Evolutionary conservation across 306 rosid genomes (phyloP), one percentile per base, ranked within the genome.

Genomic region (Begonia peltatifolia): DNA sequence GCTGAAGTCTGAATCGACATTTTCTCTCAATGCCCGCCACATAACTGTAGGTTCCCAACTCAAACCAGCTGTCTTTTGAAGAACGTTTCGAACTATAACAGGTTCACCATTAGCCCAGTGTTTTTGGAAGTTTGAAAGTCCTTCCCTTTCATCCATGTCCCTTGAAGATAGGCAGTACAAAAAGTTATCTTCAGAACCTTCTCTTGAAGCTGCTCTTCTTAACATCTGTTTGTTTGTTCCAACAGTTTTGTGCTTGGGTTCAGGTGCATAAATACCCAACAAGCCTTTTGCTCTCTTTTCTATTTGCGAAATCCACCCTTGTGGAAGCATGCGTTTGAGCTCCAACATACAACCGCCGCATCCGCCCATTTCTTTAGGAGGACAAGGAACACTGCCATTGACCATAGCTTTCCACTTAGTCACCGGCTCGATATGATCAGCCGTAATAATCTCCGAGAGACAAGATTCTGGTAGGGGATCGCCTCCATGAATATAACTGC

Each of bases 41-140:
- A 87, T 78, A 50, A 87, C 96, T 89, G 74, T 83, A 42, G 96
- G 96, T 68, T 87, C 82, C 96, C 96, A 87, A 75, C 96, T 87
- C 71, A 87, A 76, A 57, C 84, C 94, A 42, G 79, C 68, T n/a
- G 82, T 77, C 52, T 71, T 78, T 53, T 65, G 59, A 55, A 80
- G 94, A 54, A 70, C 89, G 78, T 83, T 73, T 56, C 75, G 78
- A 55, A 83, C 84, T 50, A 87, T 72, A 53, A 83, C 55, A 1
- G 94, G 96, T 62, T 87, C 82, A 41, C 94, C 94, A 22, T 66
- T 79, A 42, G 44, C 14, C 96, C 90, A 87, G 46, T 73, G 88
- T 60, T 72, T 63, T 71, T 20, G 79, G 70, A 87, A 87, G 55
- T 53, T 63, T 17, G 46, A 57, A 65, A 72, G 38, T 16, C 62